Conservation (phyloP, 225 moss, liverwort and hornwort genomes). For the Asterella californica region DNA sequence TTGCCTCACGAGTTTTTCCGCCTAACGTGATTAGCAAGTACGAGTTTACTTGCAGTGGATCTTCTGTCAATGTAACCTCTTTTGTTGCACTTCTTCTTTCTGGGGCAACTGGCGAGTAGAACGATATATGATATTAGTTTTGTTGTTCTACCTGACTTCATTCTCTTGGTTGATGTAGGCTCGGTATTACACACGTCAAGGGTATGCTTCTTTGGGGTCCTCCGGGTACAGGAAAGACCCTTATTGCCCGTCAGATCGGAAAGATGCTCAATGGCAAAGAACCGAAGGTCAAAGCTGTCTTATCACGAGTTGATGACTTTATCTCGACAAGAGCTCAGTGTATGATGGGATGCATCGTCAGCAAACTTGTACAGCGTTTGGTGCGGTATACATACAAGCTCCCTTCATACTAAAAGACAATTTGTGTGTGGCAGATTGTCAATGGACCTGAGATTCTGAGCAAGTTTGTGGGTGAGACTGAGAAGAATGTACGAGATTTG, state of each 20-base stretch:
- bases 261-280: slow-evolving; percentile 94
- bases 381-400: background rate
- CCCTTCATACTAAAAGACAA: background rate
- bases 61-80: background rate
- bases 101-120: background rate
- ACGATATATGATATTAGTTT: background rate
- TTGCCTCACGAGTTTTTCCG: slow-evolving; percentile 89
- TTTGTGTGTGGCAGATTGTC: slow-evolving; percentile 55
- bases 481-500: slow-evolving; percentile 92
- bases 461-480: slow-evolving; percentile 96
- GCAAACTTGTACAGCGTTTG: background rate
- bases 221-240: slow-evolving; percentile 93
- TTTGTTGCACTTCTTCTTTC: background rate
- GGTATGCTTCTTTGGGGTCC: slow-evolving; percentile 92
- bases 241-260: slow-evolving; percentile 92
- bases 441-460: slow-evolving; percentile 94
- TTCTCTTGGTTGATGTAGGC: slow-evolving; percentile 39
- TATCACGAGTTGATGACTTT: background rate
- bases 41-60: slow-evolving; percentile 11
- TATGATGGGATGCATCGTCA: background rate
- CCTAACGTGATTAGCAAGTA: slow-evolving; percentile 80
- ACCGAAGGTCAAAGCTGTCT: slow-evolving; percentile 61
- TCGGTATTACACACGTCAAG: slow-evolving; percentile 86
- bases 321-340: background rate
- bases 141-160: background rate